Evolutionary conservation across 192 early-diverging fungal species (phyloP).

Genomic region (Backusella liffmaniae): DNA sequence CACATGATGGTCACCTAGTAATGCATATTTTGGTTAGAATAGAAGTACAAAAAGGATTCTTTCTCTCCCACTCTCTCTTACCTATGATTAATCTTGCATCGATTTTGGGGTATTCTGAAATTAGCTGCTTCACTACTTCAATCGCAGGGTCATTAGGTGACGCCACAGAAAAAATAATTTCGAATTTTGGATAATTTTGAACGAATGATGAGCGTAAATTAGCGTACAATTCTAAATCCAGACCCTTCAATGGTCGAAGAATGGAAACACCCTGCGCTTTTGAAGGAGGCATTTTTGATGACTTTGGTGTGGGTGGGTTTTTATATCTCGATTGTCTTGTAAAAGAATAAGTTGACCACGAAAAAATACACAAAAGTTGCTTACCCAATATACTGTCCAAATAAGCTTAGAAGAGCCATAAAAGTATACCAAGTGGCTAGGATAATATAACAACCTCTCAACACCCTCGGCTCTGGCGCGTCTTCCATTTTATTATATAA

Average conservation of each 20-base stretch:
- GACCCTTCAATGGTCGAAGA: conserved; percentile 90
- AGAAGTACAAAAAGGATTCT: neutral
- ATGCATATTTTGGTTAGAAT: neutral
- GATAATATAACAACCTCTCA: conserved; percentile 4
- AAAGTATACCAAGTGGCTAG: conserved; percentile 30
- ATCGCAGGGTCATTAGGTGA: conserved; percentile 80
- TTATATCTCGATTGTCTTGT: conserved; percentile 33
- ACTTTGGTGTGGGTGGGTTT: conserved; percentile 29
- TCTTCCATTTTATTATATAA: neutral
- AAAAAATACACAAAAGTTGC: neutral
- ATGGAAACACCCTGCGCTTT: conserved; percentile 82
- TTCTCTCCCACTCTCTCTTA: conserved; percentile 9
- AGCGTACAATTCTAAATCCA: conserved; percentile 78
- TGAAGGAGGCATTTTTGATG: conserved; percentile 38
- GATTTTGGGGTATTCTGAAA: conserved; percentile 70
- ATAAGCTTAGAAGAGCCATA: conserved; percentile 29
- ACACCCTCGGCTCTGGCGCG: conserved; percentile 1
- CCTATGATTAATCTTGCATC: conserved; percentile 79
- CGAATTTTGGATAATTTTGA: conserved; percentile 86
- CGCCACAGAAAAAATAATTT: conserved; percentile 90
- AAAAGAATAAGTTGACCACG: neutral
- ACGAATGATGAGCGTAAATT: conserved; percentile 85
- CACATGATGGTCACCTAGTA: conserved; percentile 60
- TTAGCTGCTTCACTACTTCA: conserved; percentile 67
- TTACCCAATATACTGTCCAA: conserved; percentile 36